Base-by-base conservation (phyloP, 306 rosid genomes). In the Rubus idaeus region DNA sequence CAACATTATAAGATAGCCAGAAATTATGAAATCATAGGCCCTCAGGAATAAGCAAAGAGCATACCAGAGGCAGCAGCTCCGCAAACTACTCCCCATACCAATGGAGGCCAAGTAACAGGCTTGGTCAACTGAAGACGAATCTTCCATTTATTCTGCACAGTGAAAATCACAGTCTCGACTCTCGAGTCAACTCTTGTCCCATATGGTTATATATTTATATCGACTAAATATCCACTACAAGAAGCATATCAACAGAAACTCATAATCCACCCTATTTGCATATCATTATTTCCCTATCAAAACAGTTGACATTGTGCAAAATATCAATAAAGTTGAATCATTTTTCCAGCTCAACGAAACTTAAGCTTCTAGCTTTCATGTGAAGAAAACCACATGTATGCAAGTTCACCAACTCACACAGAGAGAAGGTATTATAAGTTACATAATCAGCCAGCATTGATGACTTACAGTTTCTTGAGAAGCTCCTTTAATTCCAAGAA, bases 11-110 rank as follows among this genome's bases (percentile, higher is more conserved):
- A 30, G 68, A 40, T 26, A 53, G 21, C 53, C 37, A 30, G 77
- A 76, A 46, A 35, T 13, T 58, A 65, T 13, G 70, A 46, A 58
- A 57, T 20, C 39, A 63, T 65, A 49, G 16, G 77, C 70, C 67
- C 6, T 45, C 45, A 44, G 52, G 51, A 66, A 46, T 30, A 53
- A 26, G 66, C 30, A 77, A 73, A 66, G 56, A 21, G 69, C 72
- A 44, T 87, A 95, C 99, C 99, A 63, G 99, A 95, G 75, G 99
- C 97, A 79, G 99, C 99, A 79, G 99, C 99, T 66, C 99, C 99
- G 73, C 99, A 95, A 61, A 91, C 91, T 75, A 95, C 94, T 55
- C 99, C 99, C 99, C 99, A 95, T 47, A 95, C 91, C 83, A 95
- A 86, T 41, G 99, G 99, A 71, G 99, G 97, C 99, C 99, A 95